A percentile compares a stretch with the other conserved stretches of the same genome.
phyloP scores from a whole-genome alignment of 2,329 filamentous ascomycete genomes.

The Pseudocercospora pini-densiflorae region DNA sequence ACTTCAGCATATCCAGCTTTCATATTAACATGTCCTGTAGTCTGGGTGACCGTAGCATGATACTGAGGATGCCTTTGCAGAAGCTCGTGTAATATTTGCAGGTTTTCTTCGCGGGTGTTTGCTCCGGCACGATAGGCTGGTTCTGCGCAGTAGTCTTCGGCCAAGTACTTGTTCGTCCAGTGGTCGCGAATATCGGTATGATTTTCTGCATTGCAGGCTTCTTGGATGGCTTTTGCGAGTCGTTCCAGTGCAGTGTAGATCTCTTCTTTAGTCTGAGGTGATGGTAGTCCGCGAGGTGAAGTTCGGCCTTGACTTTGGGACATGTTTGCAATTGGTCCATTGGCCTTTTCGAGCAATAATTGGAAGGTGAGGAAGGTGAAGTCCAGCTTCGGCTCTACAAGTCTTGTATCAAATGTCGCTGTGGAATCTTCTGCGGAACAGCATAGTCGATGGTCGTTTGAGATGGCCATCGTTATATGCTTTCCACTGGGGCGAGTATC shows the following conservation, averaged over 20 bases:
- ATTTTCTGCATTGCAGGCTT: not conserved
- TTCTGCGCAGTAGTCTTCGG: not conserved
- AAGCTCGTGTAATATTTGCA: not conserved
- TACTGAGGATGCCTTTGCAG: not conserved
- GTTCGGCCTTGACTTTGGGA: not conserved
- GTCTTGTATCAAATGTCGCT: too few species aligned
- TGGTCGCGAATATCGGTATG: not conserved
- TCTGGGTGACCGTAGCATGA: not conserved
- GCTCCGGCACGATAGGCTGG: not conserved
- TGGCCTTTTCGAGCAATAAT: not conserved
- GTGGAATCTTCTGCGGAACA: too few species aligned
- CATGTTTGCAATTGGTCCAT: not conserved
- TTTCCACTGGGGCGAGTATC: too few species aligned
- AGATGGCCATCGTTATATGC: too few species aligned
- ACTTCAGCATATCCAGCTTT: constrained; percentile 15
- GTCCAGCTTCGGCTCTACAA: not conserved
- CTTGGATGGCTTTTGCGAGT: not conserved
- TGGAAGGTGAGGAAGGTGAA: not conserved
- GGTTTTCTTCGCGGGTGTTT: not conserved
- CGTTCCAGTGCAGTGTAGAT: not conserved
- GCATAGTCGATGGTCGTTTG: too few species aligned
- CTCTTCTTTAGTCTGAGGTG: not conserved
- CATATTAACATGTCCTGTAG: not conserved
- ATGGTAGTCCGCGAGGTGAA: not conserved
- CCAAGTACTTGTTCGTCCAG: not conserved